Evolutionary conservation across 495 filamentous ascomycete species (phyloP), one percentile per base, ranked within the genome.

Genomic region (Aspergillus homomorphus): DNA sequence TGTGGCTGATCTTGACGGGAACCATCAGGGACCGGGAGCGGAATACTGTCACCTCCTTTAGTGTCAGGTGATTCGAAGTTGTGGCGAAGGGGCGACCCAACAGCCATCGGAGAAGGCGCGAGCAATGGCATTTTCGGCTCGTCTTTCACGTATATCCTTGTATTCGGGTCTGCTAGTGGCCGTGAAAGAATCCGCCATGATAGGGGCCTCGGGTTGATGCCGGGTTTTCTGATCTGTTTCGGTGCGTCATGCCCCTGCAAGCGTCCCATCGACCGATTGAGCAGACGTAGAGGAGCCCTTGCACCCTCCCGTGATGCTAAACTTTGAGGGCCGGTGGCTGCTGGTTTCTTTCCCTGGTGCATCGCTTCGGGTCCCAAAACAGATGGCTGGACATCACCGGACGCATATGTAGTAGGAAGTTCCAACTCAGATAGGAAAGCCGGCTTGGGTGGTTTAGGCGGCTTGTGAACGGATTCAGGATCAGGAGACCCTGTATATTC

Each of bases 61-160:
- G 30, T 33, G n/a, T 45, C 43, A 1, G 28, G 9, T 38, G 10
- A 38, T 48, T 54, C 41, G 9, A 43, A 24, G 19, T 46, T 51
- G 21, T 51, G 51, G 15, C 51, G 58, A 23, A 64, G 46, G 16
- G 57, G 58, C 16, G 57, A 43, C 1, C 58, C 60, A 43, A 60
- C 57, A 8, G 60, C 45, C 8, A 58, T 58, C 4, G 62, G 57
- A n/a, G 60, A 54, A 14, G 58, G 54, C 10, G 50, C 51, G 2
- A 58, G 62, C 42, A 64, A 64, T 45, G 62, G 57, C 33, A 50
- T 43, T 24, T 49, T 46, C 9, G 54, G 45, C 19, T 55, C 54
- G n/a, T 60, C 56, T 6, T 60, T 23, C 12, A 51, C 24, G 19
- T 28, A 45, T 2, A 46, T 33, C 9, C 42, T 58, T 6, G 54